phyloP scores from a whole-genome alignment of 2,329 filamentous ascomycete genomes.

The Pseudonectria buxi region DNA sequence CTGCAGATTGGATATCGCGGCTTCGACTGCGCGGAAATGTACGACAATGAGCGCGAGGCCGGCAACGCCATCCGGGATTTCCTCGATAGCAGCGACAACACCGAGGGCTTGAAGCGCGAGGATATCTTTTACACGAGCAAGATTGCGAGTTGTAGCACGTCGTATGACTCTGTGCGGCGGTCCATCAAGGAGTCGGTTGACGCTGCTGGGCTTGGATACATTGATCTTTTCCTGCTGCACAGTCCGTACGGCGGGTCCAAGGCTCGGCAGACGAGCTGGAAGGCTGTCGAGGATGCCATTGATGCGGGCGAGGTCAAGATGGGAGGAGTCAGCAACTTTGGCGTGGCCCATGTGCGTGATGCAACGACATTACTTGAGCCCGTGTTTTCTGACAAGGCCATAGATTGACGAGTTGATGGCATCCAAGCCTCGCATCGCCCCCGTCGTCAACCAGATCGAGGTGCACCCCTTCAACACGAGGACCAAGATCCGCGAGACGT shows the following conservation, averaged over 20 bases:
- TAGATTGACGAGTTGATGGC: conserved; percentile 64
- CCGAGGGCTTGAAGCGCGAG: conserved; percentile 49
- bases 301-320: conserved; percentile 62
- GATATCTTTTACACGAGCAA: conserved; percentile 79
- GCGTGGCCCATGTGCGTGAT: conserved; percentile 60
- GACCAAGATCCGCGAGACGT: conserved; percentile 57
- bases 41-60: conserved; percentile 63
- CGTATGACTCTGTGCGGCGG: conserved; percentile 60
- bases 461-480: conserved; percentile 78
- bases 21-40: conserved; percentile 49
- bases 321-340: conserved; percentile 74
- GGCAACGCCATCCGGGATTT: conserved; percentile 58
- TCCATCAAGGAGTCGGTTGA: conserved; percentile 61
- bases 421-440: conserved; percentile 53
- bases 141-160: conserved; percentile 56
- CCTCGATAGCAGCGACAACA: conserved; percentile 42
- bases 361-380: accelerated
- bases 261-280: conserved; percentile 66
- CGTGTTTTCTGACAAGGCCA: accelerated
- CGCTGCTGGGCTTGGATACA: conserved; percentile 62
- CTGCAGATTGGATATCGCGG: conserved; percentile 47
- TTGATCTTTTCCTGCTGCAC: conserved; percentile 75
- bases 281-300: conserved; percentile 69
- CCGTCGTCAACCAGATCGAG: conserved; percentile 74
- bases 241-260: conserved; percentile 68